phyloP scores from a whole-genome alignment of 768 basidiomycete species.

The Dioszegia aurantiaca region DNA sequence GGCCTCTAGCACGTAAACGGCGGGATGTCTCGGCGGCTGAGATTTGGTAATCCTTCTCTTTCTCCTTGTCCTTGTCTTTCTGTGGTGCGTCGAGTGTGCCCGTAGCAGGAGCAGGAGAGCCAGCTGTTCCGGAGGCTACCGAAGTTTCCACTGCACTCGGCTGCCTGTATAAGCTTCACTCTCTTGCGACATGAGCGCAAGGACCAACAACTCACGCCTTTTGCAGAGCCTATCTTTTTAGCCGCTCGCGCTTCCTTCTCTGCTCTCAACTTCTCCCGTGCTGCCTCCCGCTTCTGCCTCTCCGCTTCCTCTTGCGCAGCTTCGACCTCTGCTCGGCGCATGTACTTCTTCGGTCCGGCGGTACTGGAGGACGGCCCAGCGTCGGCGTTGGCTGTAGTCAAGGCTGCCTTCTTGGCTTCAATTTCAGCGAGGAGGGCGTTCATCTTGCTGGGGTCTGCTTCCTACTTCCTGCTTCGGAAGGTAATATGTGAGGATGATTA shows the following conservation, averaged over 20 bases:
- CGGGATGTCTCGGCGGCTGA: slow-evolving; percentile 89
- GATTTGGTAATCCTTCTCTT: slow-evolving; percentile 66
- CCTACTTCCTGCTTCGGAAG: background rate
- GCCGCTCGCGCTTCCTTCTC: slow-evolving; percentile 32
- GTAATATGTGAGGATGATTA: too few species aligned
- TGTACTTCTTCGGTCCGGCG: slow-evolving; percentile 72
- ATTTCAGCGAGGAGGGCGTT: slow-evolving; percentile 88
- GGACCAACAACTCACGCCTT: background rate
- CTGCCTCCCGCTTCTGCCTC: slow-evolving; percentile 32
- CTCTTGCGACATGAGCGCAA: background rate
- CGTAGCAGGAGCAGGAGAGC: background rate
- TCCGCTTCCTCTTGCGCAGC: slow-evolving; percentile 55
- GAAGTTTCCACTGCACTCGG: background rate
- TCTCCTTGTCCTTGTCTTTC: slow-evolving; percentile 23
- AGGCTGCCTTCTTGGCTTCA: slow-evolving; percentile 61
- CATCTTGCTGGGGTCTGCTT: slow-evolving; percentile 57
- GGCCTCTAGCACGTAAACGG: slow-evolving; percentile 82
- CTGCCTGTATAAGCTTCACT: background rate
- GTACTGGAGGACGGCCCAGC: slow-evolving; percentile 6
- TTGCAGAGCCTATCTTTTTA: slow-evolving; percentile 32
- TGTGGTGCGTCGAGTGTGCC: background rate
- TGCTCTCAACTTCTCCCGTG: slow-evolving; percentile 26
- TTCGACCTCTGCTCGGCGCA: slow-evolving; percentile 87
- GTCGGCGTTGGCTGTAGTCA: slow-evolving; percentile 1
- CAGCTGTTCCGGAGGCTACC: background rate